Conservation (phyloP, 2,329 filamentous ascomycete genomes). For the Pestalotiopsis sp. region DNA sequence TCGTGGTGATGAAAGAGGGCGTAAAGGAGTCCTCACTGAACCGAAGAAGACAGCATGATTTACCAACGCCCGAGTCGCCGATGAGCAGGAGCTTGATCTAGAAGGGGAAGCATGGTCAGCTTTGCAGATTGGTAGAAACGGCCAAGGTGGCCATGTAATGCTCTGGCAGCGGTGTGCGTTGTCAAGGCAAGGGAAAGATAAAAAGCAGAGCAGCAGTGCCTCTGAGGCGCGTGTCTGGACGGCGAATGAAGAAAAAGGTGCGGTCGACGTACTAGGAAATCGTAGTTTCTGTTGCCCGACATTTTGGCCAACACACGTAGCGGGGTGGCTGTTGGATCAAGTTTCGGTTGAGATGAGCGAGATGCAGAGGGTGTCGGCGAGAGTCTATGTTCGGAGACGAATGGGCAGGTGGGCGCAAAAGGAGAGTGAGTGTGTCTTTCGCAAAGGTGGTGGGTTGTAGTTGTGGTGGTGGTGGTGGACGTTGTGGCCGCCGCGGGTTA, state of each 20-base stretch:
- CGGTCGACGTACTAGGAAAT: slow-evolving; percentile 79
- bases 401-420: not conserved
- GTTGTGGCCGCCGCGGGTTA: not conserved
- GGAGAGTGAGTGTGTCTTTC: not conserved
- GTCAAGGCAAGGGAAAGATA: not conserved
- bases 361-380: not conserved
- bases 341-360: slow-evolving; percentile 16
- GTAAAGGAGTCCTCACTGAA: slow-evolving; percentile 99
- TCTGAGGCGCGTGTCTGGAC: not conserved
- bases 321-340: slow-evolving; percentile 18
- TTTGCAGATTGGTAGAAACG: slow-evolving; percentile 15
- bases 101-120: slow-evolving; percentile 6
- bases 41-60: slow-evolving; percentile 93
- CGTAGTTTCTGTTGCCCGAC: slow-evolving; percentile 98
- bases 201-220: not conserved
- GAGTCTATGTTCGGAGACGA: not conserved
- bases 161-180: not conserved
- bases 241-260: slow-evolving; percentile 2
- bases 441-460: not conserved
- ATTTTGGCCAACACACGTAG: slow-evolving; percentile 53
- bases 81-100: slow-evolving; percentile 97
- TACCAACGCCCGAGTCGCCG: slow-evolving; percentile 94
- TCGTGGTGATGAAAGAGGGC: slow-evolving; percentile 97
- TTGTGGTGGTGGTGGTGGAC: not conserved
- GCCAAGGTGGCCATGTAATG: not conserved